A percentile compares a stretch with the other conserved stretches of the same genome.
Conservation (phyloP, 2,329 filamentous ascomycete genomes). For the Aureobasidium melanogenum region DNA sequence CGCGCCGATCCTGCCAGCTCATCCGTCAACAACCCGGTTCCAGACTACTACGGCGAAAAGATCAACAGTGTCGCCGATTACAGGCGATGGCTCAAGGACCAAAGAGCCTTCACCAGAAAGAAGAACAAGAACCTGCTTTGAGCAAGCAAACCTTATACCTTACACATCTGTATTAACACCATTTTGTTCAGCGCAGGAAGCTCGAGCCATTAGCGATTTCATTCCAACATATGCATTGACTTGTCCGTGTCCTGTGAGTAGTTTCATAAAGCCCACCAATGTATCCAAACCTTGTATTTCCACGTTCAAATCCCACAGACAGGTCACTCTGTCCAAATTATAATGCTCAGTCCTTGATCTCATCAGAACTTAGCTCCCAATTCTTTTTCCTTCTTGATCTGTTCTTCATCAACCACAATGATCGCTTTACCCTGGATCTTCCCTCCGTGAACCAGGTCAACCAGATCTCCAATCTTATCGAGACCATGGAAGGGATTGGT, state of each 20-base stretch:
- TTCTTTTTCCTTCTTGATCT: constrained; percentile 37
- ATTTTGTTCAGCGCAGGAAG: constrained; percentile 4
- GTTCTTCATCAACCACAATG: constrained; percentile 42
- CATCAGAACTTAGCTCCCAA: constrained; percentile 26
- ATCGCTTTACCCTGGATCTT: constrained; percentile 49
- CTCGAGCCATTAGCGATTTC: constrained; percentile 4
- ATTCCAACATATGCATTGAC: background rate
- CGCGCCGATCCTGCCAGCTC: constrained; percentile 85
- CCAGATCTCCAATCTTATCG: constrained; percentile 42
- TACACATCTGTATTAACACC: background rate
- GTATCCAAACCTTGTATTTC: too few species aligned
- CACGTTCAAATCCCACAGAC: background rate
- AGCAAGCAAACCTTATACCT: constrained; percentile 15
- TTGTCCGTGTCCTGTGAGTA: background rate
- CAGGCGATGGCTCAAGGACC: constrained; percentile 93
- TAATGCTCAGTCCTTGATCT: background rate
- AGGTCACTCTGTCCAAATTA: background rate
- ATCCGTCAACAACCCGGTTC: constrained; percentile 84
- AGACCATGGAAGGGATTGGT: constrained; percentile 46
- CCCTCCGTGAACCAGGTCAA: constrained; percentile 42
- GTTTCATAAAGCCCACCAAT: background rate
- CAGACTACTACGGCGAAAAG: constrained; percentile 98
- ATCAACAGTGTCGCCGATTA: constrained; percentile 89
- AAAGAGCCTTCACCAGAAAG: constrained; percentile 84
- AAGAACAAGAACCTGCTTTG: constrained; percentile 63